Base-by-base conservation (phyloP, 1,284 basidiomycete genomes). In the Cutaneotrichosporon sp. region DNA sequence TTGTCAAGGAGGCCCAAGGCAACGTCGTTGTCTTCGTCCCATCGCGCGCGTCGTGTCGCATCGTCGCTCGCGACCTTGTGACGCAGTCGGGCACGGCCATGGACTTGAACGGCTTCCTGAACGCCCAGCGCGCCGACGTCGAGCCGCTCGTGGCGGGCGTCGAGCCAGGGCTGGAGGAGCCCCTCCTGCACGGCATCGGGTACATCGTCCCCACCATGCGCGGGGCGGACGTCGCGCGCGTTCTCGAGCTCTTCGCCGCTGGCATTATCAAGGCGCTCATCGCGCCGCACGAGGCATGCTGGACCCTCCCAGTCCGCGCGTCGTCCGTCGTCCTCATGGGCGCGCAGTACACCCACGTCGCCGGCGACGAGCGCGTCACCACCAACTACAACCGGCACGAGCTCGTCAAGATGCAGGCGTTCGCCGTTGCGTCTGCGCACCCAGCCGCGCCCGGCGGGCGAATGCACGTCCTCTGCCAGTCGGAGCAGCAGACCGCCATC, bases 11-110 rank as follows among this genome's bases (percentile, higher is more conserved):
- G 79, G 76, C 80, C 14, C 81, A 82, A 0, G 84, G 85, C 54
- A 81, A 84, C 1, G 86, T 88, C 0, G 85, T 99, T 66, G 82
- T 97, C n/a, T 95, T 99, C 75, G 90, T 95, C 0, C 91, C 97
- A 4, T 94, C 93, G 22, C 85, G 87, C 20, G 81, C 81, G n/a
- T 91, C 94, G 68, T 94, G 92, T 71, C 82, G 83, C n/a, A 75
- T 83, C 1, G 86, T 92, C 2, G 92, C 92, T 2, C 82, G 84
- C 50, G 93, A 97, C 71, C 84, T 99, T 62, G 86, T 97, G 74
- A 97, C 91, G 1, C 89, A 91, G 70, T 90, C 89, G 62, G 90
- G 91, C 0, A 84, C 93, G 58, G 87, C 91, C 68, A 85, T 85
- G 73, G 87, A 87, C 70, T 84, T 88, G 8, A 84, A 84, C 67